Evolutionary conservation across 192 early-diverging fungal genomes (phyloP).

Genomic region (Entomortierella chlamydospora): DNA sequence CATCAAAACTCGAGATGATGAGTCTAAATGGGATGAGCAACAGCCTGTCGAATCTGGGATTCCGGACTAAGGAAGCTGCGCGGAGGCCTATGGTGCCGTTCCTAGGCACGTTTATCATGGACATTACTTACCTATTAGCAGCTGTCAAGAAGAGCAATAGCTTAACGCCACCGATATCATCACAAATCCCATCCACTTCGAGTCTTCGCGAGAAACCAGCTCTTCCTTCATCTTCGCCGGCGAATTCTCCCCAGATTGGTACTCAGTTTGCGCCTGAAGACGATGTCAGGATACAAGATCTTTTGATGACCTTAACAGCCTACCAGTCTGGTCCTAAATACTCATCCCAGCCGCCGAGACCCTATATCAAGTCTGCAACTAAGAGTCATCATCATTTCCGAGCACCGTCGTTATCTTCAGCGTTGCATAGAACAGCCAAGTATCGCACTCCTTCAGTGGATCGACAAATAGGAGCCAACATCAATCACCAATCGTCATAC

Average conservation of each 20-base stretch:
- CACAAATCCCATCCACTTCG: conserved; percentile 33
- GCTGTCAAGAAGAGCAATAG: conserved; percentile 64
- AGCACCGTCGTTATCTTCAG: conserved; percentile 59
- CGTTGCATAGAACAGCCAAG: conserved; percentile 58
- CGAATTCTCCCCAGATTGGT: conserved; percentile 13
- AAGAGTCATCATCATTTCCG: conserved; percentile 66
- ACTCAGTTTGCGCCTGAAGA: conserved; percentile 52
- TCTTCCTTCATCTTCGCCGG: neutral
- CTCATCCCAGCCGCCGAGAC: conserved; percentile 57
- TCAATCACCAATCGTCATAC: conserved; percentile 55
- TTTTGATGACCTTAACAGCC: conserved; percentile 66
- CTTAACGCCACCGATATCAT: conserved; percentile 26
- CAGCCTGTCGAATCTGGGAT: conserved; percentile 30
- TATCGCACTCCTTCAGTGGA: conserved; percentile 39
- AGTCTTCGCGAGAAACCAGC: conserved; percentile 42
- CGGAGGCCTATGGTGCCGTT: conserved; percentile 76
- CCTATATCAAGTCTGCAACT: conserved; percentile 61
- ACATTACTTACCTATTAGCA: conserved; percentile 79
- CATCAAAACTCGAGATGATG: conserved; percentile 30
- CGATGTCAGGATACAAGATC: conserved; percentile 68
- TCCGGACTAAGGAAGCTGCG: conserved; percentile 47
- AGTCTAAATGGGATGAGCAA: conserved; percentile 33
- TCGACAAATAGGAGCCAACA: conserved; percentile 52
- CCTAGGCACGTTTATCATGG: conserved; percentile 81
- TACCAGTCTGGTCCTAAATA: conserved; percentile 71